Base-by-base conservation (phyloP, 768 basidiomycete genomes). In the Suillus brevipes region DNA sequence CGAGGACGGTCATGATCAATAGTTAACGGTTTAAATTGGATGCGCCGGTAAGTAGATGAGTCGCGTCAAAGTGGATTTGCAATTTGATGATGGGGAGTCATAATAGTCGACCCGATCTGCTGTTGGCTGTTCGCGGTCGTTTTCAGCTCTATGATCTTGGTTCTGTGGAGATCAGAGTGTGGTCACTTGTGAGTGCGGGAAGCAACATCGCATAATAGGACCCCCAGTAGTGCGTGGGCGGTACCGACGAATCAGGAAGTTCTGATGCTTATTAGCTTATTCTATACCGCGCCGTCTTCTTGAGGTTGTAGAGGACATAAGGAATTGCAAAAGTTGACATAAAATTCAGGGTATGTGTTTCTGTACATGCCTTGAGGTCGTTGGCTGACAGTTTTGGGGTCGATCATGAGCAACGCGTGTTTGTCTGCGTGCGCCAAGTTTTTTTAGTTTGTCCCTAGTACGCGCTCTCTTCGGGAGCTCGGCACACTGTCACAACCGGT, bases 351-450 rank as follows among this genome's bases (percentile, higher is more conserved):
- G 64, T 65, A 47, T 49, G 43, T 61, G 7, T 14, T 49, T 52
- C 61, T 52, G 12, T 20, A 47, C 65, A 40, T 66, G 59, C 64
- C 63, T 72, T 65, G 40, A 67, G 62, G 69, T 68, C 53, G 68
- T 69, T 50, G 14, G 14, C 14, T 76, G 74, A 76, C 74, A 76
- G 76, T 70, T 75, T 77, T 77, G 67, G 74, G 74, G 74, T 71
- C 66, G 58, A 58, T 66, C 61, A 36, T 55, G 53, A 60, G n/a
- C 28, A 34, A 63, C n/a, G 25, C 64, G 57, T 65, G 69, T 64
- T 65, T 43, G 9, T 42, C 25, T 42, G 58, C 58, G 53, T 59
- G 40, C 58, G 40, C 31, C 5, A 20, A 34, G 37, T 37, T 25
- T 31, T 25, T 40, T 40, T 59, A 40, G 16, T 28, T 25, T 23